A percentile compares a stretch with the other conserved stretches of the same genome.
Evolutionary conservation across 495 filamentous ascomycete species (phyloP).

Genomic region (Xylaria bambusicola): DNA sequence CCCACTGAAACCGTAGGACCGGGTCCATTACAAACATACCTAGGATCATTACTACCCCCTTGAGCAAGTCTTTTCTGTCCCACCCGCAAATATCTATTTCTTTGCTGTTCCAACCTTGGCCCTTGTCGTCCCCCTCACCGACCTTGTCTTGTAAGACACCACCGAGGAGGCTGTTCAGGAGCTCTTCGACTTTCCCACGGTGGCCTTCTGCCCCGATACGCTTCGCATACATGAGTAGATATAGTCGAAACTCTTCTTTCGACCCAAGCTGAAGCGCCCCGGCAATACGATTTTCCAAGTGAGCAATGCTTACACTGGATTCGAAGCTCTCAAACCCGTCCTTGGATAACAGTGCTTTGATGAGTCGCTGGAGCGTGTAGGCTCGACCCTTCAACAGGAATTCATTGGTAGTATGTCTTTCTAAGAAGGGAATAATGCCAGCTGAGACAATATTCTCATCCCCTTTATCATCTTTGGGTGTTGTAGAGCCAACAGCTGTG

Average conservation of each 20-base stretch:
- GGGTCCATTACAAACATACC: conserved; percentile 60
- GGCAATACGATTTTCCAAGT: conserved; percentile 92
- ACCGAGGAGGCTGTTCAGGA: conserved; percentile 77
- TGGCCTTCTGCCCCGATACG: conserved; percentile 87
- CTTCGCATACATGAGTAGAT: conserved; percentile 95
- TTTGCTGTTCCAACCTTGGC: conserved; percentile 58
- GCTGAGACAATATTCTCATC: conserved; percentile 72
- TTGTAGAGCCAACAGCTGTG: conserved; percentile 57
- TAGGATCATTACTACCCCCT: conserved; percentile 85
- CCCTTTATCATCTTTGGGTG: conserved; percentile 35
- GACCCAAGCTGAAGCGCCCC: conserved; percentile 83
- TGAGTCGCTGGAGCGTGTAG: conserved; percentile 82
- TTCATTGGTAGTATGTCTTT: conserved; percentile 92
- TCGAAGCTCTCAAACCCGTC: conserved; percentile 95
- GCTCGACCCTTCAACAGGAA: conserved; percentile 88
- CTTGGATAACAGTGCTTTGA: conserved; percentile 78
- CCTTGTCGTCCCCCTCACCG: conserved; percentile 48
- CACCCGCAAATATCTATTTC: conserved; percentile 80
- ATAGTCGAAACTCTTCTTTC: conserved; percentile 86
- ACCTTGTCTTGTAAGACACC: conserved; percentile 60
- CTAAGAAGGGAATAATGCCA: conserved; percentile 88
- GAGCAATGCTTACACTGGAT: conserved; percentile 85
- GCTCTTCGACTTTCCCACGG: conserved; percentile 85
- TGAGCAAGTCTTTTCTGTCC: conserved; percentile 80
- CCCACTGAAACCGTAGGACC: neutral